Conservation (phyloP, 352 stramenopile genomes). For the Phytophthora tentaculata region DNA sequence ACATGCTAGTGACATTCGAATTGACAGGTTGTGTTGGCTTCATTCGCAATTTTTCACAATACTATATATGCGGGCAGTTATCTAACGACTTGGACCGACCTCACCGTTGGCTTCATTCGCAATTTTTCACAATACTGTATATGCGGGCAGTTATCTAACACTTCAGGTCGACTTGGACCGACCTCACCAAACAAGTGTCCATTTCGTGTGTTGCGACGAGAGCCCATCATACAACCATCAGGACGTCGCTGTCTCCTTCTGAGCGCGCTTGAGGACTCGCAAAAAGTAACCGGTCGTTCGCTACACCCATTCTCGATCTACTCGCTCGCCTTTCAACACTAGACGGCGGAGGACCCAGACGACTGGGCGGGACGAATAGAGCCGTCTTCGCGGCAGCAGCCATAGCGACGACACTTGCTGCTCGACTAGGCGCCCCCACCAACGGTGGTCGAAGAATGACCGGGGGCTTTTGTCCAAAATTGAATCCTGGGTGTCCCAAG, state of each 20-base stretch:
- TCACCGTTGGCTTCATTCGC: no score
- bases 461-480: constrained; percentile 8
- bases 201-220: no score
- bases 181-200: neutral
- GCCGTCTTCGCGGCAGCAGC: constrained; percentile 12
- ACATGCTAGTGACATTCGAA: no score
- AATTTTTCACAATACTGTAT: no score
- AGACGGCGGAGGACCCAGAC: neutral
- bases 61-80: neutral
- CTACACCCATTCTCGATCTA: neutral
- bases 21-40: no score
- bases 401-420: constrained; percentile 5
- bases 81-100: no score
- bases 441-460: constrained; percentile 10
- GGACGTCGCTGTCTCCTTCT: constrained; percentile 18
- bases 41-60: no score
- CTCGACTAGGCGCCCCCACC: neutral
- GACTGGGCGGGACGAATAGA: constrained; percentile 14
- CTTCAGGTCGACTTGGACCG: no score
- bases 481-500: constrained; percentile 26
- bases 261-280: constrained; percentile 12
- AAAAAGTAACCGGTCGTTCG: constrained; percentile 12
- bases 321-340: neutral
- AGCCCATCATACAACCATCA: constrained; percentile 31
- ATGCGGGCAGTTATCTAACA: no score